Base-by-base conservation (phyloP, 2,329 filamentous ascomycete species). In the Pseudogymnoascus sp. region DNA sequence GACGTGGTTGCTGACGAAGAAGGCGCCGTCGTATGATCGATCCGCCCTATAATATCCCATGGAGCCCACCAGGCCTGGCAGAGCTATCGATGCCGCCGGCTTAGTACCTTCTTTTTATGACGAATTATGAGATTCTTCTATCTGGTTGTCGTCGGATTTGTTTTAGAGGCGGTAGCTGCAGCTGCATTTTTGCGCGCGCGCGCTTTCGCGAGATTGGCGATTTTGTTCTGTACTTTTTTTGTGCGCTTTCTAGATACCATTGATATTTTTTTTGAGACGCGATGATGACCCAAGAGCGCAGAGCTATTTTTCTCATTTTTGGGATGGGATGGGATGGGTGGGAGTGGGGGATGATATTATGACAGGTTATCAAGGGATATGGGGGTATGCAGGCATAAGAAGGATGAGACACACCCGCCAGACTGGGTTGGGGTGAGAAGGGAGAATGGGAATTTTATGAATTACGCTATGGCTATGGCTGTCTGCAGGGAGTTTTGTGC, bases 181-280 rank as follows among this genome's bases (percentile, higher is more conserved):
- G 25, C 25, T 18, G 47, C 47, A 33, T 56, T 56, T 33, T 56
- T 33, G 12, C 14, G 44, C 23, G 44, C 23, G 47, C 47, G 47
- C 25, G 18, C 4, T 8, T n/a, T 10, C 18, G 47, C 47, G 25
- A 56, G n/a, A 33, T 56, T 28, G 25, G 11, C 14, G 12, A 16
- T 50, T 33, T 40, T 8, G 5, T 33, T n/a, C n/a, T 56, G n/a
- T 56, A 56, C 47, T 14, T 53, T 56, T 53, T 53, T 56, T 56
- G 5, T 56, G 47, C 47, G 47, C 25, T 56, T 56, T 56, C 47
- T 56, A 56, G 25, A 56, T 56, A 56, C 47, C 47, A 56, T 25
- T 56, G 47, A 33, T 18, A 33, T 56, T 14, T 44, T 33, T 33
- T 56, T 33, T 11, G 25, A 4, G 14, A n/a, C n/a, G 47, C 25